These are phyloP conservation scores for Trichosporon sp. DNA, from an alignment of 1,284 basidiomycete genomes.

Conservation along the genomic window DNA sequence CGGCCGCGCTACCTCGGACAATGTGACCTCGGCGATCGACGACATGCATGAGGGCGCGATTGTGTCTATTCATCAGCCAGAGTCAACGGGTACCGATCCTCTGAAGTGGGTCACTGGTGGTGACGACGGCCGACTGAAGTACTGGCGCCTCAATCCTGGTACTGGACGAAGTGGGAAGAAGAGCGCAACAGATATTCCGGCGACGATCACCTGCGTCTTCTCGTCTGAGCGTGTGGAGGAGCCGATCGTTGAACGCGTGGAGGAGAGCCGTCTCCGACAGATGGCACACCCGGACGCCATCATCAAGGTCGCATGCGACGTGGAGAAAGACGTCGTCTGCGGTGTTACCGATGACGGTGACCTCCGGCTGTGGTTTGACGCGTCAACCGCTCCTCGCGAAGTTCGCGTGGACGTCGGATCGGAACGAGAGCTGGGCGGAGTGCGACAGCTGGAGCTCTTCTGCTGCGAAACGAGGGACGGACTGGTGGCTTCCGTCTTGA, in stretches of 20 bases:
- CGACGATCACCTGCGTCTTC: constrained; percentile 46
- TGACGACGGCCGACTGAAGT: constrained; percentile 52
- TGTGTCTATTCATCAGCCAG: constrained; percentile 42
- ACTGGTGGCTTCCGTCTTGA: constrained; percentile 35
- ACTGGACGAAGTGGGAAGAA: constrained; percentile 37
- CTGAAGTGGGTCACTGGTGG: constrained; percentile 51
- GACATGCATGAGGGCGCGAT: constrained; percentile 47
- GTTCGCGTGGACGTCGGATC: constrained; percentile 45
- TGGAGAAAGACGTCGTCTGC: constrained; percentile 39
- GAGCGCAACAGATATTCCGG: constrained; percentile 33
- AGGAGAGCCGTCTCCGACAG: constrained; percentile 42
- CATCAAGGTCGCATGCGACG: constrained; percentile 42
- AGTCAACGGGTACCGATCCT: constrained; percentile 26
- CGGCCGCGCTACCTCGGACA: constrained; percentile 45
- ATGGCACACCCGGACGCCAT: constrained; percentile 42
- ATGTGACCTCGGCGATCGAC: constrained; percentile 36
- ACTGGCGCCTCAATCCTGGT: constrained; percentile 47
- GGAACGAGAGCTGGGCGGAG: constrained; percentile 36
- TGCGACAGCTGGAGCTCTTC: constrained; percentile 37
- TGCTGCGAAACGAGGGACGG: constrained; percentile 17
- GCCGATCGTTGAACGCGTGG: constrained; percentile 42
- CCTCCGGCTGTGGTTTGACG: constrained; percentile 45
- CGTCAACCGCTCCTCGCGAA: constrained; percentile 27
- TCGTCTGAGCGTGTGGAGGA: constrained; percentile 35
- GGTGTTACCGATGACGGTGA: constrained; percentile 50